Conservation (phyloP, 805 yeast genomes). For the Wickerhamiella azymoides region DNA sequence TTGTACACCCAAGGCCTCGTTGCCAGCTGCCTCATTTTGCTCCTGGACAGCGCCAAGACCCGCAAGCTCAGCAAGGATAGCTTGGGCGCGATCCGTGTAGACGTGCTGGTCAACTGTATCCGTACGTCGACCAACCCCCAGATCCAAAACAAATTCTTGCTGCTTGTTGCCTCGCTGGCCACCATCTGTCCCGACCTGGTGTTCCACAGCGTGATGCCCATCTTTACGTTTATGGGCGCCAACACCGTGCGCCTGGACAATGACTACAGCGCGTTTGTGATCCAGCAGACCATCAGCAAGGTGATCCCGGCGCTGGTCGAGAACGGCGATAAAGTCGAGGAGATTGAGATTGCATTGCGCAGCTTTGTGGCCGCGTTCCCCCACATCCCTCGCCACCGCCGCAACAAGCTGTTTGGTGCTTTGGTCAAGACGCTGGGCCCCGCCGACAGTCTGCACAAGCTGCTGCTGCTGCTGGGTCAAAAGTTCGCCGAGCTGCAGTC, state of each 20-base stretch:
- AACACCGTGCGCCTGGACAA: slow-evolving; percentile 94
- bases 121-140: slow-evolving; percentile 85
- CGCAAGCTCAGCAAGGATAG: slow-evolving; percentile 12
- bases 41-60: slow-evolving; percentile 35
- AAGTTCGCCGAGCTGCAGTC: slow-evolving; percentile 39
- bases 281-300: slow-evolving; percentile 77
- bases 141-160: slow-evolving; percentile 74
- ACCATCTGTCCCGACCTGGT: slow-evolving; percentile 80
- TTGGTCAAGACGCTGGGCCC: slow-evolving; percentile 67
- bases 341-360: slow-evolving; percentile 69
- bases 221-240: slow-evolving; percentile 98
- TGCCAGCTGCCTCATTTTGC: slow-evolving; percentile 69
- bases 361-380: slow-evolving; percentile 90
- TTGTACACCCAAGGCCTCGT: slow-evolving; percentile 81
- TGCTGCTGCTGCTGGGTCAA: slow-evolving; percentile 67
- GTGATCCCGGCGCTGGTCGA: slow-evolving; percentile 82
- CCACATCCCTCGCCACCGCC: slow-evolving; percentile 92
- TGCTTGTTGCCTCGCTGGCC: slow-evolving; percentile 80
- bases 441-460: slow-evolving; percentile 48
- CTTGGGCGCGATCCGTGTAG: slow-evolving; percentile 64
- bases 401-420: slow-evolving; percentile 71
- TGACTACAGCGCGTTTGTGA: slow-evolving; percentile 82
- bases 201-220: slow-evolving; percentile 97
- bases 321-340: slow-evolving; percentile 37
- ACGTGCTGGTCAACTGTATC: slow-evolving; percentile 78